phyloP scores from a whole-genome alignment of 2,329 filamentous ascomycete genomes.

The Podosphaera leucotricha region DNA sequence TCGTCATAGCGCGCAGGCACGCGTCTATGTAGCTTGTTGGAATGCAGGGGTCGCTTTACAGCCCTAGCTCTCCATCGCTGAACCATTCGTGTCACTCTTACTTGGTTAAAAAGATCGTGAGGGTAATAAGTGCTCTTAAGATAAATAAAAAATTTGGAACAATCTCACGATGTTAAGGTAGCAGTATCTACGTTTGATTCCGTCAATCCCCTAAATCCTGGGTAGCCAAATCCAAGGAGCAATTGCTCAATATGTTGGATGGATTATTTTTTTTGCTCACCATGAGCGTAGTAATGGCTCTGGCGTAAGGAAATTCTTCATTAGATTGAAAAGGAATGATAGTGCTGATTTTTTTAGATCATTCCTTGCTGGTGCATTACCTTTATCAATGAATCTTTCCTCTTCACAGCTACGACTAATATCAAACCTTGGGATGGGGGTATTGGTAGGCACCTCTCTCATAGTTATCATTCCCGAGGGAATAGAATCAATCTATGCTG shows the following conservation, averaged over 20 bases:
- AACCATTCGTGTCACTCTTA: conserved; percentile 2
- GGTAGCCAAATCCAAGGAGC: not conserved
- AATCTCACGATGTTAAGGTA: not conserved
- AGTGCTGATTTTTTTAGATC: conserved; percentile 32
- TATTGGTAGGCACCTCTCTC: conserved; percentile 81
- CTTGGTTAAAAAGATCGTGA: too few species aligned
- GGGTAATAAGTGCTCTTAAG: too few species aligned
- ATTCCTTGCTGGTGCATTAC: conserved; percentile 77
- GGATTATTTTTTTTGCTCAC: conserved; percentile 16
- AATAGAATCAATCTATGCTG: conserved; percentile 63
- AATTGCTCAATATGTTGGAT: conserved; percentile 15
- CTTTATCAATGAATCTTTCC: conserved; percentile 69
- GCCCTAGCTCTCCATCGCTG: conserved; percentile 3
- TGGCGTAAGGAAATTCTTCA: conserved; percentile 23
- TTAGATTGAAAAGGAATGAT: not conserved
- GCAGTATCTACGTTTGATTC: conserved; percentile 2
- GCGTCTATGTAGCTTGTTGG: not conserved
- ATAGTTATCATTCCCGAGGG: conserved; percentile 97
- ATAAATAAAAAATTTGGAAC: not conserved
- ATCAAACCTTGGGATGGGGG: conserved; percentile 78
- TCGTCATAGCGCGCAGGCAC: not conserved
- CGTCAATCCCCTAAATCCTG: not conserved
- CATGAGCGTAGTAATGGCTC: conserved; percentile 27
- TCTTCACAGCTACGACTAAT: conserved; percentile 71
- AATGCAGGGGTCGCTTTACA: conserved; percentile 2